Base-by-base conservation (phyloP, 805 yeast species). In the Kregervanrija fluxuum region DNA sequence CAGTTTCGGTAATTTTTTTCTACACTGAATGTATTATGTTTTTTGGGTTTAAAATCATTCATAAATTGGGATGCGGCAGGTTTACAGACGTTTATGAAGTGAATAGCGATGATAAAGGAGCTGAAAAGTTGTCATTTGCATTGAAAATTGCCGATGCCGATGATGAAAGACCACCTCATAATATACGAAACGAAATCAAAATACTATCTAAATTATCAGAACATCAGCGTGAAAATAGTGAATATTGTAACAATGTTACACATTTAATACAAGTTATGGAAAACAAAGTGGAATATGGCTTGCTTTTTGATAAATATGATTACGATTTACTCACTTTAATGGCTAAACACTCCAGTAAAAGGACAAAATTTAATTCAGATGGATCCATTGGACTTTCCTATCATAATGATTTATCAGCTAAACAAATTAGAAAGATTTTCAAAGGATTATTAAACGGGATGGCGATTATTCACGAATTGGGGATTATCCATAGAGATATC, bases 401-500 rank as follows among this genome's bases (percentile, higher is more conserved):
- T 2, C 34, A 30, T 8, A 53, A 69, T 40, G 43, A 32, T 6
- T 43, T 62, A 14, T 13, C 42, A 2, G 13, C 35, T 0, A 36
- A 16, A 1, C 46, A 50, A n/a, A 54, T 62, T 0, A 38, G 38
- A 2, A 55, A 61, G 1, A 64, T 75, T 2, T 57, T 73, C 12
- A 61, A 53, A 33, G 73, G 62, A 51, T 53, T 64, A 8, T 65
- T 66, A 17, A 59, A 64, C 34, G 85, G 82, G 2, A 62, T 86
- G 22, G 62, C 67, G 33, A 84, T 77, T 56, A 71, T 85, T 43
- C 97, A 93, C 58, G 61, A 71, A 8, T 70, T 79, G 42, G 87
- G 84, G 5, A 82, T 66, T 14, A 65, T 66, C 14, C 93, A 85
- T 60, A 66, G 95, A 53, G 95, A 85, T 63, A 78, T 85, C 52